A percentile compares a stretch with the other conserved stretches of the same genome.
Conservation (phyloP, 495 filamentous ascomycete genomes). For the Annulohypoxylon maeteangense region DNA sequence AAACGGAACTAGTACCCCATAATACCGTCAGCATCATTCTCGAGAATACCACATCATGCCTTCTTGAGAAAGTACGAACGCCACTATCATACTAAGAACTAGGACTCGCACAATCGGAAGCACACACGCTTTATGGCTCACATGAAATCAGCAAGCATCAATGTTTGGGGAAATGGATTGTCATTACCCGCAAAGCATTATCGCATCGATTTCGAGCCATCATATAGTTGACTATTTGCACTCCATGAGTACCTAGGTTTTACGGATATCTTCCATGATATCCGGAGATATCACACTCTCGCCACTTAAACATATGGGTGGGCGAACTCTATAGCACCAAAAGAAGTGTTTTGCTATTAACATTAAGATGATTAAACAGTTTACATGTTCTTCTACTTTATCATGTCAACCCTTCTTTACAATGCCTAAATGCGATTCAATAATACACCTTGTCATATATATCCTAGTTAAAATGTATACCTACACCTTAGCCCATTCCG, state of each 20-base stretch:
- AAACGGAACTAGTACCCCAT: slow-evolving; percentile 34
- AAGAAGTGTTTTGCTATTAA: neutral
- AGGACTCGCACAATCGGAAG: neutral
- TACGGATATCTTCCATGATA: neutral
- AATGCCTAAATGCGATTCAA: neutral
- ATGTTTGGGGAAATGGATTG: neutral
- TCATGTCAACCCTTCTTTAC: neutral
- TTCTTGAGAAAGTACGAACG: too few relatives aligned
- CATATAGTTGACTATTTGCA: neutral
- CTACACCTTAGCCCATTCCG: too few relatives aligned
- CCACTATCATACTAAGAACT: neutral
- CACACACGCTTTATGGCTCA: neutral
- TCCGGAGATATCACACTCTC: neutral
- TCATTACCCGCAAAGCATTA: neutral
- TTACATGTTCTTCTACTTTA: neutral
- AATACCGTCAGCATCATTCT: neutral
- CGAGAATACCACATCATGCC: neutral
- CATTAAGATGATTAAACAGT: neutral
- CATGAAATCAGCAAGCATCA: neutral
- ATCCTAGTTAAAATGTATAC: neutral
- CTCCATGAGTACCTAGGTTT: neutral
- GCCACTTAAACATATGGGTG: neutral
- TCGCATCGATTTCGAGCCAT: neutral
- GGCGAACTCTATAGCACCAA: neutral
- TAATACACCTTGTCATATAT: neutral